Evolutionary conservation across 1,284 basidiomycete species (phyloP).

Genomic region (Phellopilus nigrolimitatus): DNA sequence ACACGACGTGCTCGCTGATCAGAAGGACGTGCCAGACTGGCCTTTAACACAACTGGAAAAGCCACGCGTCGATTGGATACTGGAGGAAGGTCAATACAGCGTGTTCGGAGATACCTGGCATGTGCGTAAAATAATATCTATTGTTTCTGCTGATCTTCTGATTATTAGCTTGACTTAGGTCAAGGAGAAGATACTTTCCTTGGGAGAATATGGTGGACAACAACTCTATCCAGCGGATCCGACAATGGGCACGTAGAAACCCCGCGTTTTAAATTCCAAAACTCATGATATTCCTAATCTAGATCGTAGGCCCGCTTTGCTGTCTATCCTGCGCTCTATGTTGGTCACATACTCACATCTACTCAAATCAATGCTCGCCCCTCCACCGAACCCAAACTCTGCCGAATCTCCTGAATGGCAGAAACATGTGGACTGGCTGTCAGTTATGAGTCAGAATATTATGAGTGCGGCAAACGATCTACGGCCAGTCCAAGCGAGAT

Average conservation of each 20-base stretch:
- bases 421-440: slow-evolving; percentile 69
- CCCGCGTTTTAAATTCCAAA: slow-evolving; percentile 13
- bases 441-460: slow-evolving; percentile 68
- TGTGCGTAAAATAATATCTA: slow-evolving; percentile 39
- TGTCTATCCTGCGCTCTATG: slow-evolving; percentile 61
- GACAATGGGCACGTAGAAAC: slow-evolving; percentile 44
- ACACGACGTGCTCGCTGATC: slow-evolving; percentile 56
- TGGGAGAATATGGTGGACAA: slow-evolving; percentile 64
- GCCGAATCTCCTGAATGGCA: slow-evolving; percentile 63
- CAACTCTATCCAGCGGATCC: slow-evolving; percentile 72
- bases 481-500: slow-evolving; percentile 76
- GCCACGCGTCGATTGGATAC: slow-evolving; percentile 77
- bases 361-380: slow-evolving; percentile 54
- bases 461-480: slow-evolving; percentile 80
- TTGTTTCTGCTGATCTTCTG: neutral
- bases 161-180: slow-evolving; percentile 39
- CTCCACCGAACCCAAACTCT: slow-evolving; percentile 49
- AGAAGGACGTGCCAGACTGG: slow-evolving; percentile 69
- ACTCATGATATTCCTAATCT: slow-evolving; percentile 3
- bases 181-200: slow-evolving; percentile 68
- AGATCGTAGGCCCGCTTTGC: slow-evolving; percentile 71
- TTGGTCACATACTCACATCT: slow-evolving; percentile 67
- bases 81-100: slow-evolving; percentile 63
- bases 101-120: slow-evolving; percentile 80
- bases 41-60: slow-evolving; percentile 67